These are phyloP conservation scores for Euphorbia tirucalli DNA, from an alignment of 345 rosid species.

Conservation along the genomic window DNA sequence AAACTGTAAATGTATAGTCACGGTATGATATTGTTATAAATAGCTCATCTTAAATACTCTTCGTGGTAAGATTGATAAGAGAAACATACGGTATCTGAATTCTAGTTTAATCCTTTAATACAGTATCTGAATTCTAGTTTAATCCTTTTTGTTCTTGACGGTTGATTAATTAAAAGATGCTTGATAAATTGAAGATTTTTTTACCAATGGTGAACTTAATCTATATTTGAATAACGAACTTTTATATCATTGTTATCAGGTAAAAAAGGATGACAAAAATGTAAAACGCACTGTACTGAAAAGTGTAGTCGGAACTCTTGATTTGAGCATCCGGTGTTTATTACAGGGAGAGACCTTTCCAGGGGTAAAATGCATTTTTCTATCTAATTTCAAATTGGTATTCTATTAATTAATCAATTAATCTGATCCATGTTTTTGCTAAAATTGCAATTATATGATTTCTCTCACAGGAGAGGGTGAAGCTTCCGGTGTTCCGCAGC, in stretches of 20 bases:
- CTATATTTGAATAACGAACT: background rate
- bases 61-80: background rate
- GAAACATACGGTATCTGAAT: background rate
- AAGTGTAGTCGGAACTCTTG: conserved; percentile 92
- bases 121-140: no score
- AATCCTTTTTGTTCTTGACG: background rate
- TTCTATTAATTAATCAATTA: background rate
- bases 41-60: background rate
- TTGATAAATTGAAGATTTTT: conserved; percentile 1
- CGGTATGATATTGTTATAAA: conserved; percentile 38
- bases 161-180: background rate
- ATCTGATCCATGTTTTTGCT: background rate
- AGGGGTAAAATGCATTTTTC: conserved; percentile 48
- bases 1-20: conserved; percentile 57
- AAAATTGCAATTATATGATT: conserved; percentile 12
- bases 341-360: conserved; percentile 83
- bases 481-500: conserved; percentile 48
- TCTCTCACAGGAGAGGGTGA: conserved; percentile 57
- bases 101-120: background rate
- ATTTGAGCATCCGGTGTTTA: conserved; percentile 58
- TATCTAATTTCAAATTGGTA: conserved; percentile 13
- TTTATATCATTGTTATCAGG: conserved; percentile 40
- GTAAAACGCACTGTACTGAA: conserved; percentile 61
- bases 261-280: conserved; percentile 53
- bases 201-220: background rate